Conservation (phyloP, 2,329 filamentous ascomycete genomes). For the Ascochyta viciae-villosae region DNA sequence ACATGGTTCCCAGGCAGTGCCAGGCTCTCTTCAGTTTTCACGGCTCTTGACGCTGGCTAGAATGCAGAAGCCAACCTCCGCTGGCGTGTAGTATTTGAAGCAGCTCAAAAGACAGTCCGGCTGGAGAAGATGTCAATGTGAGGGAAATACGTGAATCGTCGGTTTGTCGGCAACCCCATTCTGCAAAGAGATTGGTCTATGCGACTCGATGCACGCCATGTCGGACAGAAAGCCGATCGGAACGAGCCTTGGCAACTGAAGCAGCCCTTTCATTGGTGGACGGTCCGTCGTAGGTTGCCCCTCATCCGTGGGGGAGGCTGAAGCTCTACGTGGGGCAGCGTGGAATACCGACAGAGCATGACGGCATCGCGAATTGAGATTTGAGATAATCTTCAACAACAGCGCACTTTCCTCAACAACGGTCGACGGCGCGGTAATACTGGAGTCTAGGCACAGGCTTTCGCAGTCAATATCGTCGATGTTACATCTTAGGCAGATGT, state of each 20-base stretch:
- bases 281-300: constrained; percentile 8
- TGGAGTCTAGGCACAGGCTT: not conserved
- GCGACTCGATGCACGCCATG: constrained; percentile 1
- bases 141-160: not conserved
- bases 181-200: constrained; percentile 12
- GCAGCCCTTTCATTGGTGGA: constrained; percentile 5
- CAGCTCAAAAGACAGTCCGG: not conserved
- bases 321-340: constrained; percentile 14
- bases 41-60: no score
- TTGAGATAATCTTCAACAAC: constrained; percentile 2
- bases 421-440: not conserved
- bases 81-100: no score
- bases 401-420: not conserved
- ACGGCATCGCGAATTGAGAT: constrained; percentile 7
- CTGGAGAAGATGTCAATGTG: not conserved
- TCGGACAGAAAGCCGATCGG: constrained; percentile 17
- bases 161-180: constrained; percentile 14
- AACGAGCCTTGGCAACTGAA: not conserved
- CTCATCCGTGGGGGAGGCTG: constrained; percentile 15
- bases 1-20: not conserved
- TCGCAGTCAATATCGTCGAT: constrained; percentile 3
- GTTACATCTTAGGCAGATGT: not conserved
- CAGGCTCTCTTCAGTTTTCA: not conserved
- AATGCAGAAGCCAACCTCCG: no score
- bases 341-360: constrained; percentile 6